Base-by-base conservation (phyloP, 345 rosid genomes). In the Hibiscus mutabilis region DNA sequence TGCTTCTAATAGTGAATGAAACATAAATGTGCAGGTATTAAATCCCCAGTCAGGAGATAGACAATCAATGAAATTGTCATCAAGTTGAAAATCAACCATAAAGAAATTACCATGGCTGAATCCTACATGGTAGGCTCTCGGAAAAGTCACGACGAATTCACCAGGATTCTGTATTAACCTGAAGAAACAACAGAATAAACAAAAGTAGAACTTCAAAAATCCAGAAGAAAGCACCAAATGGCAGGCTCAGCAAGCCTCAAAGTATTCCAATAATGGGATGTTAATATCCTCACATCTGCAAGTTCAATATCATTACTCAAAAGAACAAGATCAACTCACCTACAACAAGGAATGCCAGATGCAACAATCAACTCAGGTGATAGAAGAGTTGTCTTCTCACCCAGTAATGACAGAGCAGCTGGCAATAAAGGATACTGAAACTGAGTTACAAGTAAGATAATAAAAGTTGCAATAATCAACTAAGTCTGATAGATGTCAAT, bases 121-220 rank as follows among this genome's bases (percentile, higher is more conserved):
- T 82, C 99, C 99, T 74, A 87, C 89, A 83, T 96, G 99, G 81
- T 96, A 96, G 72, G 98, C 96, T 84, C 99, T 85, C 35, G 99
- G 99, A 82, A 96, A 96, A 70, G 99, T 96, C 84, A 96, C 99
- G 62, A 96, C 99, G 79, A 90, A 96, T 83, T 96, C 99, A 83
- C 99, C 99, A 66, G 97, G 98, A 82, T 88, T 83, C 84, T 92
- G 99, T 77, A 95, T 78, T 81, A 95, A 88, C 93, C 99, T 96
- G 77, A 76, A 78, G 61, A 76, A 67, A 71, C 75, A 68, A 81
- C 69, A 80, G 61, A 76, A 78, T 33, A 63, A 31, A 40, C 56
- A 69, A 70, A 60, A 63, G 76, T 60, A 77, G 18, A 75, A 71
- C 37, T 65, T 59, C 73, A 80, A 73, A 57, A 69, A 21, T 64